These are phyloP conservation scores for Quercus robur DNA, from an alignment of 306 rosid genomes.

Conservation along the genomic window DNA sequence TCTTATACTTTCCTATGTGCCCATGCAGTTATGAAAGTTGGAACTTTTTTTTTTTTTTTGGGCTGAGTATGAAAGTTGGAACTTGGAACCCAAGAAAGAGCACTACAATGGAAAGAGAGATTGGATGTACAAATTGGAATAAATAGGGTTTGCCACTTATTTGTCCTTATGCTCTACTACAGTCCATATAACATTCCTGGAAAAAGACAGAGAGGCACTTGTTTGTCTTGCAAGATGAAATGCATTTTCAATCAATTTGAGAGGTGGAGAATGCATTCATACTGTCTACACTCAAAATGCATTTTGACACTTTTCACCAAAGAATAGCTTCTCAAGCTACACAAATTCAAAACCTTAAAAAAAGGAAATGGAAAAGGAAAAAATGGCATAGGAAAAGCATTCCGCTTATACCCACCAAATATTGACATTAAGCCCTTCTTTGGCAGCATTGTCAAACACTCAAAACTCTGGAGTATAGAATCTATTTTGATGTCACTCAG, in stretches of 20 bases:
- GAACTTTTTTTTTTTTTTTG: background rate
- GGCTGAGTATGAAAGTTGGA: conserved; percentile 11
- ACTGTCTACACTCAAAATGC: background rate
- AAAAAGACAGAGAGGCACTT: conserved; percentile 6
- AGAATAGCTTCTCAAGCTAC: background rate
- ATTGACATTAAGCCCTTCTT: no score
- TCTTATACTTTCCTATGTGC: conserved; percentile 19
- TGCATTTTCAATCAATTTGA: background rate
- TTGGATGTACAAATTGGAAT: conserved; percentile 20
- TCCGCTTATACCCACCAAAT: no score
- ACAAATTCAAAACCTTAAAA: no score
- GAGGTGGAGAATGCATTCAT: background rate
- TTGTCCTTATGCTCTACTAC: conserved; percentile 19
- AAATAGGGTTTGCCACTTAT: conserved; percentile 18
- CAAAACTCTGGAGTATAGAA: no score
- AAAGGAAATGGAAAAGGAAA: no score
- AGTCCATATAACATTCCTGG: background rate
- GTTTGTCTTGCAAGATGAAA: background rate
- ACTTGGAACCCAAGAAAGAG: conserved; percentile 32
- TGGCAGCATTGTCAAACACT: no score
- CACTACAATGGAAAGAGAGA: conserved; percentile 9
- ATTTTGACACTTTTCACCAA: background rate
- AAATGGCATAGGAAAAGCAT: no score
- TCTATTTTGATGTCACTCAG: no score
- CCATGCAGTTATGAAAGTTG: conserved; percentile 17